Base-by-base conservation (phyloP, 2,329 filamentous ascomycete species). In the Scorias spongiosa region DNA sequence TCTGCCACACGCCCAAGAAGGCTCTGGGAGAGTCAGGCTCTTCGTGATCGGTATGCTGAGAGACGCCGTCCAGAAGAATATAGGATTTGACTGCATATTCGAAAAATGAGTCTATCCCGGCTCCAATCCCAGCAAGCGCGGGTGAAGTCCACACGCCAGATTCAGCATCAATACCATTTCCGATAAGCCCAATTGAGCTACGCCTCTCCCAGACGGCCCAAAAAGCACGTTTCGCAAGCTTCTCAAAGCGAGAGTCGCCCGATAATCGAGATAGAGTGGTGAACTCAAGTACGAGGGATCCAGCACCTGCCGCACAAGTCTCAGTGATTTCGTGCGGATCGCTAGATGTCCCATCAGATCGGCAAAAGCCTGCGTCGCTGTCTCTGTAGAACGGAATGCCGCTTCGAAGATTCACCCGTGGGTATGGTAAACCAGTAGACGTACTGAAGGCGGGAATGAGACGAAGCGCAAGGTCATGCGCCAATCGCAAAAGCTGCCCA, bases 41-140 rank as follows among this genome's bases (percentile, higher is more conserved):
- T 48, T 82, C 74, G 42, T 78, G 74, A 2, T 75, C 55, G 5
- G 56, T 37, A 39, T 65, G 54, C 46, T 61, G 63, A 0, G 65
- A 61, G 5, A 70, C 77, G 1, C 85, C 84, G 2, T 89, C 94
- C 17, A 96, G 75, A 18, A 98, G 66, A 47, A 98, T 84, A 58
- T 94, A 80, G 14, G 87, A 87, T 64, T 98, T 98, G 55, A 96
- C 74, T 2, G 91, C 88, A 63, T 98, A 98, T 65, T 98, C 91
- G 57, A 94, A 96, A 66, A 98, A 98, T 64, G 88, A 95, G 66
- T 98, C 91, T 56, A 94, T 86, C 34, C 91, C 91, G 7, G 91
- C 91, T 41, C 91, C 91, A 53, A 98, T 93, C 28, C 91, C 89
- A n/a, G 89, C 81, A 60, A 85, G 88, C 2, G 84, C 75, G 8